Evolutionary conservation across 345 rosid genomes (phyloP).

Genomic region (Iberis pinnata): DNA sequence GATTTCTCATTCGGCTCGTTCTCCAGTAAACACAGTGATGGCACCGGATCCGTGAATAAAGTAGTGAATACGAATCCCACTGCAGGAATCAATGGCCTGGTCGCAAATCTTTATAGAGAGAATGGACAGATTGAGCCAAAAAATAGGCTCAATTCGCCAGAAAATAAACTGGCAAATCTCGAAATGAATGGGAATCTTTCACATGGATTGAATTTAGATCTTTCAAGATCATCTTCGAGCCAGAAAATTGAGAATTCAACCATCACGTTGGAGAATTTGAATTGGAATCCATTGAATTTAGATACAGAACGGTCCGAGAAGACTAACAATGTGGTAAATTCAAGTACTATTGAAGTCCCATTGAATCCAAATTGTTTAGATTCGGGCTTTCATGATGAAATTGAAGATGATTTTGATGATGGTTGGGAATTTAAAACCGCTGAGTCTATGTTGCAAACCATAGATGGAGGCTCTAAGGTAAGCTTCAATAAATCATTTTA

Average conservation of each 20-base stretch:
- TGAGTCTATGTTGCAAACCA: slow-evolving; percentile 8
- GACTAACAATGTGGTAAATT: slow-evolving; percentile 13
- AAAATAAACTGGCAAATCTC: not conserved
- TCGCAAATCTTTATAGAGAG: slow-evolving; percentile 40
- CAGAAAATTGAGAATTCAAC: slow-evolving; percentile 3
- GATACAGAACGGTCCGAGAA: slow-evolving; percentile 13
- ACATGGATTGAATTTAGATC: too few species aligned
- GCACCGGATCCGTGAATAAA: slow-evolving; percentile 22
- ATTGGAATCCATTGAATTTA: slow-evolving; percentile 34
- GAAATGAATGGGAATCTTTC: not conserved
- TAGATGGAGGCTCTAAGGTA: slow-evolving; percentile 29
- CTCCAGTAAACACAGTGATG: slow-evolving; percentile 24
- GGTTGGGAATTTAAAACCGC: slow-evolving; percentile 48
- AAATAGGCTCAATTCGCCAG: not conserved
- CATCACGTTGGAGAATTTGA: slow-evolving; percentile 4
- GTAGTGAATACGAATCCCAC: slow-evolving; percentile 19
- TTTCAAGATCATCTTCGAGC: not conserved
- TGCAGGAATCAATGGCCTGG: slow-evolving; percentile 31
- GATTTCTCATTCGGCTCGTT: slow-evolving; percentile 24
- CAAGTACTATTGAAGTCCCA: slow-evolving; percentile 13
- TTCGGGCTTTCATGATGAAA: slow-evolving; percentile 18
- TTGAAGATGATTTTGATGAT: slow-evolving; percentile 31
- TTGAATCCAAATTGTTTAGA: slow-evolving; percentile 21
- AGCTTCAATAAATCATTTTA: not conserved
- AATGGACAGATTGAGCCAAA: slow-evolving; percentile 24